Percentiles rank a stretch among this genome's conserved stretches.
Evolutionary conservation across 108 stramenopile genomes (phyloP).

Genomic region (Epithemia pelagica): DNA sequence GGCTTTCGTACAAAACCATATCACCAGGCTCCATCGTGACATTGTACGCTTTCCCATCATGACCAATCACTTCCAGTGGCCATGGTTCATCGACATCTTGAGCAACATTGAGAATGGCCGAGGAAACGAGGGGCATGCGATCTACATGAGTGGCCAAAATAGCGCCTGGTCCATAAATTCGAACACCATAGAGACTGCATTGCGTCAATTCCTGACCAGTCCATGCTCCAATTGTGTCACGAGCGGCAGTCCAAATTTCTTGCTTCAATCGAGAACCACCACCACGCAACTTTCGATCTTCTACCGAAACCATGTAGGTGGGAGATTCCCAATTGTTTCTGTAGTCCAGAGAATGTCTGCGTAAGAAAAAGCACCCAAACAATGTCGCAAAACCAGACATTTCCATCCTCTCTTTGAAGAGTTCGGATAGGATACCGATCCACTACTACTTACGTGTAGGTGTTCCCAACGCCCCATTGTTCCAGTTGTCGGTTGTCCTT

Average conservation of each 20-base stretch:
- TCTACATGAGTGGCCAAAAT: slow-evolving; percentile 78
- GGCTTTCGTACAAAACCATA: slow-evolving; percentile 80
- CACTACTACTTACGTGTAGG: slow-evolving; percentile 24
- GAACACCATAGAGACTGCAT: slow-evolving; percentile 74
- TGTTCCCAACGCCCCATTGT: slow-evolving; percentile 45
- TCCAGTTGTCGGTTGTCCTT: slow-evolving; percentile 28
- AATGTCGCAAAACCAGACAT: not conserved
- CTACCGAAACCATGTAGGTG: slow-evolving; percentile 20
- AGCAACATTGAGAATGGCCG: slow-evolving; percentile 75
- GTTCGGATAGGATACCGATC: no score
- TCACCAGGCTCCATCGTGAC: slow-evolving; percentile 92
- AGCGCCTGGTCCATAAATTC: slow-evolving; percentile 66
- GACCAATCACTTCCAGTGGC: slow-evolving; percentile 80
- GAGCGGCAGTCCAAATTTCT: slow-evolving; percentile 46
- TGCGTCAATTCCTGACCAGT: slow-evolving; percentile 63
- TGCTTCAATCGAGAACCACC: slow-evolving; percentile 47
- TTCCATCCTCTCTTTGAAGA: not conserved
- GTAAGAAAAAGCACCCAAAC: not conserved
- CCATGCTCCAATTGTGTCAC: slow-evolving; percentile 66
- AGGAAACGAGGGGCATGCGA: slow-evolving; percentile 63
- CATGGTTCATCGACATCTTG: slow-evolving; percentile 83
- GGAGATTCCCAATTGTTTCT: slow-evolving; percentile 28
- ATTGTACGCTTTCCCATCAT: slow-evolving; percentile 81
- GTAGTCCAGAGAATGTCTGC: not conserved
- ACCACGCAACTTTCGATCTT: slow-evolving; percentile 21